Conservation (phyloP, 352 stramenopile genomes). For the Pythium pyrilobum region DNA sequence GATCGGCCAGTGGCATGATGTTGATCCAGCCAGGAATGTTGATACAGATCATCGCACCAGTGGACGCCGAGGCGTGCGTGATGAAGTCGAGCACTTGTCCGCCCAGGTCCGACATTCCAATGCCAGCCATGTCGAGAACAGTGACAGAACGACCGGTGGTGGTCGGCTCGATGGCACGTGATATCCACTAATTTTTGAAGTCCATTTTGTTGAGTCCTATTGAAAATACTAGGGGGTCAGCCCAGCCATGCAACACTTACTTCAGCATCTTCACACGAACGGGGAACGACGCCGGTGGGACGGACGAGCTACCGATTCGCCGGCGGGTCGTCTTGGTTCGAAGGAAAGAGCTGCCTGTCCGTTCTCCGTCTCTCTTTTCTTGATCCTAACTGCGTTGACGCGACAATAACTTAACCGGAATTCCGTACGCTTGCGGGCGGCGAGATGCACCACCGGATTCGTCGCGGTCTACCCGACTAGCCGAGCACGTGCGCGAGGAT, state of each 20-base stretch:
- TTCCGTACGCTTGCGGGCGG: too few species aligned
- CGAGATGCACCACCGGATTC: too few species aligned
- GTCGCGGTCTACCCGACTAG: conserved; percentile 12
- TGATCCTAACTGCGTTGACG: background rate
- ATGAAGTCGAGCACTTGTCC: conserved; percentile 88
- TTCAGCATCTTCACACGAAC: too few species aligned
- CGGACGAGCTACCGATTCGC: too few species aligned
- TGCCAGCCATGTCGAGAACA: conserved; percentile 79
- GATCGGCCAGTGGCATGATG: conserved; percentile 90
- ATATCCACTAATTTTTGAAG: too few species aligned
- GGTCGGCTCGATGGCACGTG: conserved; percentile 67
- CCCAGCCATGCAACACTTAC: too few species aligned
- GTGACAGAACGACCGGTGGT: conserved; percentile 74
- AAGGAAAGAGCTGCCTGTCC: background rate
- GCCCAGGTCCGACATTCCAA: conserved; percentile 85
- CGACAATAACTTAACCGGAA: conserved; percentile 19
- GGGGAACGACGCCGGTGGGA: too few species aligned
- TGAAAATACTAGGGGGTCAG: too few species aligned
- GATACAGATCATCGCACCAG: conserved; percentile 91
- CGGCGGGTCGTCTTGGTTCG: too few species aligned
- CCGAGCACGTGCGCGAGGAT: conserved; percentile 52
- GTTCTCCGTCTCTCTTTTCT: background rate
- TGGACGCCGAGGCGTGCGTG: conserved; percentile 81
- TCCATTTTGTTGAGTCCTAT: too few species aligned
- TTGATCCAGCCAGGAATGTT: conserved; percentile 96